Evolutionary conservation across 371 early-diverging fungal genomes (phyloP).

Genomic region (Mortierella sp.): DNA sequence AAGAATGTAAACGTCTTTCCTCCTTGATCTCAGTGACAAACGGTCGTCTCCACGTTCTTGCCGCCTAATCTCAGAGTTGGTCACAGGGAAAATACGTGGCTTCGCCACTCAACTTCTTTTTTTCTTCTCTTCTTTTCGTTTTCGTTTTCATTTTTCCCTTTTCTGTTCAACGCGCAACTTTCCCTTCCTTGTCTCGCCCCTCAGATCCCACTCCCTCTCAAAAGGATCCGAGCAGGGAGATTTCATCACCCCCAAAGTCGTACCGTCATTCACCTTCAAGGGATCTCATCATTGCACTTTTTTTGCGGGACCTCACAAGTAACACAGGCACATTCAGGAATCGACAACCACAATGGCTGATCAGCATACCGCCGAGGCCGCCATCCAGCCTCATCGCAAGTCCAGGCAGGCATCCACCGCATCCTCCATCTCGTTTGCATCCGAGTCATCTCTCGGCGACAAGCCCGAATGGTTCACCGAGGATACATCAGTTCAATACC

Average conservation of each 20-base stretch:
- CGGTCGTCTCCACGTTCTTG: too few species aligned
- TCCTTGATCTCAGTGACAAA: too few species aligned
- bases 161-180: background rate
- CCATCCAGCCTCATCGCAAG: conserved; percentile 7
- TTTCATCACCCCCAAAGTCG: background rate
- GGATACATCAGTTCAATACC: conserved; percentile 54
- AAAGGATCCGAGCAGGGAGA: background rate
- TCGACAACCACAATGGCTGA: conserved; percentile 7
- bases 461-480: conserved; percentile 52
- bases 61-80: too few species aligned
- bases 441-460: conserved; percentile 47
- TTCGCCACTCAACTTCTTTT: too few species aligned
- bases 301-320: background rate
- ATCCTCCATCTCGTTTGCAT: conserved; percentile 36
- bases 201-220: too few species aligned
- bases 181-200: too few species aligned
- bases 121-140: too few species aligned
- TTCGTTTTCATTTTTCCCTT: background rate
- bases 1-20: too few species aligned
- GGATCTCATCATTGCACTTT: background rate
- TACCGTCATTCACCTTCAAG: background rate
- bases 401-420: conserved; percentile 40
- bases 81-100: too few species aligned
- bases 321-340: conserved; percentile 5
- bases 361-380: conserved; percentile 20